A percentile compares a stretch with the other conserved stretches of the same genome.
phyloP scores from a whole-genome alignment of 169 alveolate species.

The Plasmodium relictum region DNA sequence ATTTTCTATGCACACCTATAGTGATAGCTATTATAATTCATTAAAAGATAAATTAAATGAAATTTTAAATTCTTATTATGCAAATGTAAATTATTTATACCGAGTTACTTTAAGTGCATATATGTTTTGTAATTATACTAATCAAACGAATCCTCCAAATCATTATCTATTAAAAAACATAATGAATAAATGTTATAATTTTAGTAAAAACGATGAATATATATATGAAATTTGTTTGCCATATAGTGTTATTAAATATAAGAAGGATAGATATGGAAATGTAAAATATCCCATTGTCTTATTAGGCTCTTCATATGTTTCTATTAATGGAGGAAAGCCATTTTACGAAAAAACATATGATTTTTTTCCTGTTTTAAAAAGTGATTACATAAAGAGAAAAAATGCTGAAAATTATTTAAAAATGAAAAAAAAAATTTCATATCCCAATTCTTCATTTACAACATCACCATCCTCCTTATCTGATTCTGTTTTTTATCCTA shows the following conservation, averaged over 20 bases:
- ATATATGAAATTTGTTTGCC: slow-evolving; percentile 70
- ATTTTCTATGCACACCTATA: slow-evolving; percentile 16
- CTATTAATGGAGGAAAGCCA: slow-evolving; percentile 61
- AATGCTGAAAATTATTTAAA: slow-evolving; percentile 25
- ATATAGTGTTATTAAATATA: slow-evolving; percentile 67
- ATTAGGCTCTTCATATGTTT: slow-evolving; percentile 55
- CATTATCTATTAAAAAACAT: slow-evolving; percentile 52
- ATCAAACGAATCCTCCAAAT: slow-evolving; percentile 73
- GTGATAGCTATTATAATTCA: slow-evolving; percentile 40
- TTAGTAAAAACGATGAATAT: slow-evolving; percentile 41
- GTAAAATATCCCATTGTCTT: slow-evolving; percentile 60
- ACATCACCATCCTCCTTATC: background rate
- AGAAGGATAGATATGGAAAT: slow-evolving; percentile 34
- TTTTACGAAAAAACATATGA: slow-evolving; percentile 77
- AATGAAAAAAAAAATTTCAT: background rate
- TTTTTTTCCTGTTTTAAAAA: slow-evolving; percentile 64
- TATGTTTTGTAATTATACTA: slow-evolving; percentile 74
- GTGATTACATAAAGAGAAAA: slow-evolving; percentile 29
- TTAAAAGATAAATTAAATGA: slow-evolving; percentile 65
- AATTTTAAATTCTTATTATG: slow-evolving; percentile 35
- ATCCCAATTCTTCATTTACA: slow-evolving; percentile 4
- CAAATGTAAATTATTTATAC: slow-evolving; percentile 41
- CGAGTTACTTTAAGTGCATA: slow-evolving; percentile 76
- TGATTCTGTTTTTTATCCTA: background rate
- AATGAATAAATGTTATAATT: slow-evolving; percentile 58